Evolutionary conservation across 257 asterid genomes (phyloP).

Genomic region (Solanum acaule): DNA sequence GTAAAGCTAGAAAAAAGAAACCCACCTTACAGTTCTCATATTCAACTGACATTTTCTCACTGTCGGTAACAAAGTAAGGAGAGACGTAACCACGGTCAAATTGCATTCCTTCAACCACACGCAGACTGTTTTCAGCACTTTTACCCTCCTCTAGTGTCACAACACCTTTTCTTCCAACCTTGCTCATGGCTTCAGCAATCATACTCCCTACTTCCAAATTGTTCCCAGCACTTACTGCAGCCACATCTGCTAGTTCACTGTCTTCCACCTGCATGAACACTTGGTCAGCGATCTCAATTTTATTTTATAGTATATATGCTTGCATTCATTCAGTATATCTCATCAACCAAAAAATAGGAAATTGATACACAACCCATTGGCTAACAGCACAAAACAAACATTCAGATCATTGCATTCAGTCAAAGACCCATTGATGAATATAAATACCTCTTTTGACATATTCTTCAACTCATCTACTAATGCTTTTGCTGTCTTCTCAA

Average conservation of each 20-base stretch:
- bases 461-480: slow-evolving; percentile 76
- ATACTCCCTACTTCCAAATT: slow-evolving; percentile 83
- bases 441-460: slow-evolving; percentile 77
- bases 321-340: not conserved
- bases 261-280: slow-evolving; percentile 62
- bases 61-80: slow-evolving; percentile 89
- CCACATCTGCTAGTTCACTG: slow-evolving; percentile 94
- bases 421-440: not conserved
- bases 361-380: not conserved
- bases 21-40: slow-evolving; percentile 94
- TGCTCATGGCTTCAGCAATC: slow-evolving; percentile 97
- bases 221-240: slow-evolving; percentile 98
- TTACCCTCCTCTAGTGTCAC: slow-evolving; percentile 98
- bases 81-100: slow-evolving; percentile 94
- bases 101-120: slow-evolving; percentile 98
- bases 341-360: not conserved
- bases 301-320: not conserved
- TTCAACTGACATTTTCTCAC: slow-evolving; percentile 89
- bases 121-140: slow-evolving; percentile 80
- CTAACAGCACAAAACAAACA: not conserved
- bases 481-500: slow-evolving; percentile 92
- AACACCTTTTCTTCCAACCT: slow-evolving; percentile 94
- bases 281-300: not conserved
- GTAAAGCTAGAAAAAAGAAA: not conserved
- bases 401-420: not conserved